A percentile compares a stretch with the other conserved stretches of the same genome.
These are phyloP conservation scores for Rhodomyrtus psidioides DNA, from an alignment of 441 rosid genomes.

Conservation along the genomic window DNA sequence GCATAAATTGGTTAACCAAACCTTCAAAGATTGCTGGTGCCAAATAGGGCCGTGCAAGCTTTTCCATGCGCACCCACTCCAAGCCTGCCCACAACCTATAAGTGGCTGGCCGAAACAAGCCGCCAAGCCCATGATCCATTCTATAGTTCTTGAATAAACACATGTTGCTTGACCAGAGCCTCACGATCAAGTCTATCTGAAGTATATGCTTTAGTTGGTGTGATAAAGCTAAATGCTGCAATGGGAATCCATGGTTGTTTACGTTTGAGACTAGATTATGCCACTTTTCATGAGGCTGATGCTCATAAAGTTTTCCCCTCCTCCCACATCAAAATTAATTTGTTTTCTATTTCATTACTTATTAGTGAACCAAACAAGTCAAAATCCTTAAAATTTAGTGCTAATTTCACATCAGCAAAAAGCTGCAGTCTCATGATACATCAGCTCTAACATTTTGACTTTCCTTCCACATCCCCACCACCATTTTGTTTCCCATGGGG, in stretches of 20 bases:
- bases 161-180: not conserved
- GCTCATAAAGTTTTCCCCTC: not conserved
- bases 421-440: not conserved
- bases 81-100: not conserved
- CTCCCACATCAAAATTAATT: not conserved
- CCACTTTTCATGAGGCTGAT: not conserved
- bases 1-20: not conserved
- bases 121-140: not conserved
- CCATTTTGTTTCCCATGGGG: not conserved
- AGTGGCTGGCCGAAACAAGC: not conserved
- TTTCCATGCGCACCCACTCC: not conserved
- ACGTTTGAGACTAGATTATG: not conserved
- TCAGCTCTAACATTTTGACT: not conserved
- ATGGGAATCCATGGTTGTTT: not conserved
- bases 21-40: not conserved
- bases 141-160: not conserved
- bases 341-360: not conserved
- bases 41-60: not conserved
- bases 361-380: not conserved
- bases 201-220: not conserved
- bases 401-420: not conserved
- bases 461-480: not conserved
- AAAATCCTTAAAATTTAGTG: not conserved
- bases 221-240: not conserved
- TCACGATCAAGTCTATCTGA: not conserved